Conservation (phyloP, 306 rosid genomes). For the Ziziphus jujuba region DNA sequence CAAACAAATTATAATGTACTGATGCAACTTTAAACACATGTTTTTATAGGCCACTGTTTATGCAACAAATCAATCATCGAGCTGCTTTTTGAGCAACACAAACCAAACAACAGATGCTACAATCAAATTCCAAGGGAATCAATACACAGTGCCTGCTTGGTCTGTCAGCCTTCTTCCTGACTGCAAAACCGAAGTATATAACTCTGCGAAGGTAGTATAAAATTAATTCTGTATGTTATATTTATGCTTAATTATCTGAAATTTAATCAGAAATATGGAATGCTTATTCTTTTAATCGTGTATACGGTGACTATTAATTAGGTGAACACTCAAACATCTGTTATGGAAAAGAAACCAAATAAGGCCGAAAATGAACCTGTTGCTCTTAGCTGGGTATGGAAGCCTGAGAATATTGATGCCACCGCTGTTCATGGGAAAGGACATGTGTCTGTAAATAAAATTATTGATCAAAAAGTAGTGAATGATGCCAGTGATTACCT, state of each 20-base stretch:
- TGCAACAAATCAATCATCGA: slow-evolving; percentile 32
- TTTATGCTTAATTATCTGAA: background rate
- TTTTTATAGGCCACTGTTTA: slow-evolving; percentile 41
- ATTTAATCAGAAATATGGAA: background rate
- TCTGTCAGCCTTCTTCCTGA: slow-evolving; percentile 62
- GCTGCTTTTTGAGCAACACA: slow-evolving; percentile 49
- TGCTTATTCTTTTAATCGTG: background rate
- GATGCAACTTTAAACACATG: no score
- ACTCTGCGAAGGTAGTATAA: slow-evolving; percentile 52
- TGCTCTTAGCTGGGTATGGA: slow-evolving; percentile 52
- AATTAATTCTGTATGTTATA: background rate
- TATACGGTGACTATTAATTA: background rate
- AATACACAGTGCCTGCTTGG: slow-evolving; percentile 53
- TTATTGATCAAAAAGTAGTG: slow-evolving; percentile 49
- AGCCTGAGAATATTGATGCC: slow-evolving; percentile 39
- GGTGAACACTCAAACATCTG: slow-evolving; percentile 59
- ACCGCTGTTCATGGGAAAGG: slow-evolving; percentile 25
- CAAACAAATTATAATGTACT: no score
- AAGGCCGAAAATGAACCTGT: slow-evolving; percentile 41
- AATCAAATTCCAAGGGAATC: slow-evolving; percentile 32
- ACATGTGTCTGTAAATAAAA: slow-evolving; percentile 8
- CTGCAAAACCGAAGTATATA: slow-evolving; percentile 43
- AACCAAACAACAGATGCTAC: slow-evolving; percentile 42
- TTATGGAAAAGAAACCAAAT: slow-evolving; percentile 36
- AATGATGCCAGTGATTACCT: slow-evolving; percentile 52